phyloP scores from a whole-genome alignment of 2,329 filamentous ascomycete species.

The Botrytis elliptica region DNA sequence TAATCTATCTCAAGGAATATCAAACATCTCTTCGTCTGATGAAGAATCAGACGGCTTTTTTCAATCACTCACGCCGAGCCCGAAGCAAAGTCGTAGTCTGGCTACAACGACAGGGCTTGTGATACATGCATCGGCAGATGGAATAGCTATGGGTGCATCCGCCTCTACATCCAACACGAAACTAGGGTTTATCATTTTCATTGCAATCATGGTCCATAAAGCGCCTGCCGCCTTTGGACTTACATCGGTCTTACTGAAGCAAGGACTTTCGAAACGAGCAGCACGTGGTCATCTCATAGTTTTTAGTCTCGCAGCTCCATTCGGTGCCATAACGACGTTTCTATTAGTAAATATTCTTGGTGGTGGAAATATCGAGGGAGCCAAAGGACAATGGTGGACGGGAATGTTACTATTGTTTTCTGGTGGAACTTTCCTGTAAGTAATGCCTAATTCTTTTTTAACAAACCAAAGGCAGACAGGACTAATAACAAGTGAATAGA shows the following conservation, averaged over 20 bases:
- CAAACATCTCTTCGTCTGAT: constrained; percentile 43
- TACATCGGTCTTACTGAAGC: constrained; percentile 84
- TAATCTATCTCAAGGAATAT: constrained; percentile 62
- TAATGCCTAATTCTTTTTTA: constrained; percentile 26
- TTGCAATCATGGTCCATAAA: constrained; percentile 97
- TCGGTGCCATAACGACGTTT: constrained; percentile 83
- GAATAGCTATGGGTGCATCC: constrained; percentile 92
- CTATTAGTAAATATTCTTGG: constrained; percentile 72
- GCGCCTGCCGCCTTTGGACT: constrained; percentile 93
- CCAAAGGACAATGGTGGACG: constrained; percentile 75
- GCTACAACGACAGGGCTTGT: constrained; percentile 93
- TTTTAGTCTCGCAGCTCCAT: constrained; percentile 87
- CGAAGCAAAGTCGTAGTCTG: constrained; percentile 60
- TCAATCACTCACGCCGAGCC: constrained; percentile 56
- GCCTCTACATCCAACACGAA: constrained; percentile 71
- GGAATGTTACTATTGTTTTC: constrained; percentile 94
- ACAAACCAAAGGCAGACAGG: not conserved
- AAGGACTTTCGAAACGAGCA: constrained; percentile 83
- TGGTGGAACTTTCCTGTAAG: constrained; percentile 91
- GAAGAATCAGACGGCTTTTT: constrained; percentile 59
- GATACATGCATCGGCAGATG: constrained; percentile 92
- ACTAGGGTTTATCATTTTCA: constrained; percentile 86
- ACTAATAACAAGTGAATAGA: constrained; percentile 47
- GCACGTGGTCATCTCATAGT: constrained; percentile 82
- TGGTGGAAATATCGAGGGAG: constrained; percentile 52